Base-by-base conservation (phyloP, 495 filamentous ascomycete species). In the Neurospora africana region DNA sequence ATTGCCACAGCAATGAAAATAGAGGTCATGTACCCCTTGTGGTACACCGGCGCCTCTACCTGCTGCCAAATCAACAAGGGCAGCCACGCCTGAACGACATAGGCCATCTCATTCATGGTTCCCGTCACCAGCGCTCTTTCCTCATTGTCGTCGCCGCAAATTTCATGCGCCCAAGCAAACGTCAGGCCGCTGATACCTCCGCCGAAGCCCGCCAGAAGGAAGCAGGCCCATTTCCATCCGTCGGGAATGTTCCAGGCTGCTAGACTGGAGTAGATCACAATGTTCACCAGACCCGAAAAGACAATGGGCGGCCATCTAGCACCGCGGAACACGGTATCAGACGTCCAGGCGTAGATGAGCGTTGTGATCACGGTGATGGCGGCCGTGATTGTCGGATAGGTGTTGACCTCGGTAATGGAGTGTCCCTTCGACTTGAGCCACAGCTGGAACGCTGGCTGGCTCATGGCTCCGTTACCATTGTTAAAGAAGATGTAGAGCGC, bases 111-210 rank as follows among this genome's bases (percentile, higher is more conserved):
- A 58, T 83, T 84, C 82, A 85, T 84, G 17, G 79, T 69, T 9
- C 70, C 81, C 4, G 81, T 77, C 6, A 88, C 85, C 19, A 89
- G 71, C 3, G 87, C 84, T n/a, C 88, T 77, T 75, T 89, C 86
- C 74, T 87, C 84, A 30, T 85, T 84, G 68, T 86, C 85, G 35
- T 81, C 81, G 11, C 78, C 78, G 73, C 81, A 88, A 76, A 83
- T 86, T 74, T 81, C 87, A 75, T 89, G 85, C 3, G 86, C 84
- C 87, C 87, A 89, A 27, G 79, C 78, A 70, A 78, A 83, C 23
- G 74, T 81, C 37, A 83, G 68, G 33, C 81, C 81, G 30, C 77
- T 79, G 58, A 82, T 76, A 5, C 80, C 79, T 58, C 78, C 67
- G 70, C 78, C 72, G 38, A 82, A 81, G 75, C 77, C 73, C 78